phyloP scores from a whole-genome alignment of 257 asterid genomes.

The Jasminum sambac region DNA sequence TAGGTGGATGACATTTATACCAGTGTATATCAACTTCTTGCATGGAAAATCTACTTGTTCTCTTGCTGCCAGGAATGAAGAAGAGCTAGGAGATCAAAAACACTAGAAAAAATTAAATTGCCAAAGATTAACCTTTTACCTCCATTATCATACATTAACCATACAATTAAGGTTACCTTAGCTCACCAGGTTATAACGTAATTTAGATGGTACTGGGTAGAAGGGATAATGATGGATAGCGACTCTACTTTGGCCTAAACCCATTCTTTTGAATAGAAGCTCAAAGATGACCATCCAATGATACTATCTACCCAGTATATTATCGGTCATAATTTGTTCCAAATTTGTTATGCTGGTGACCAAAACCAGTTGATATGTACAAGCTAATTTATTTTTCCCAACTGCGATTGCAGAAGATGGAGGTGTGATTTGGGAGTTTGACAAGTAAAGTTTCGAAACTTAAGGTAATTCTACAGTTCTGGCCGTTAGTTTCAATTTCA shows the following conservation, averaged over 20 bases:
- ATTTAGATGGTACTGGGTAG: background rate
- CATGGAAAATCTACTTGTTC: too few relatives aligned
- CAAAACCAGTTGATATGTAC: background rate
- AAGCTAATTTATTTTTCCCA: background rate
- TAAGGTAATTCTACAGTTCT: background rate
- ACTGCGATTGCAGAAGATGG: constrained; percentile 53
- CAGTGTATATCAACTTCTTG: too few relatives aligned
- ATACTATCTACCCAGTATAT: background rate
- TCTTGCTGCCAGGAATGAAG: too few relatives aligned
- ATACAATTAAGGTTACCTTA: too few relatives aligned
- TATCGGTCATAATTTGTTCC: too few relatives aligned
- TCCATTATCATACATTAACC: too few relatives aligned
- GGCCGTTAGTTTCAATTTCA: background rate
- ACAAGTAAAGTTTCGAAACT: constrained; percentile 34
- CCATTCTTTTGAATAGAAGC: background rate
- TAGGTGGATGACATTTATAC: too few relatives aligned
- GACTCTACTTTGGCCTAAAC: too few relatives aligned
- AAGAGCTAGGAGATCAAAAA: too few relatives aligned
- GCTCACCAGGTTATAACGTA: background rate
- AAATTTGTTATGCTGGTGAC: background rate
- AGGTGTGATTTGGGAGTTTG: constrained; percentile 83
- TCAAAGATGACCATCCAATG: background rate
- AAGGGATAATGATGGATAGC: background rate
- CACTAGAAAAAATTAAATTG: too few relatives aligned
- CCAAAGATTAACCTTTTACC: too few relatives aligned